These are phyloP conservation scores for Penicillium sp. DNA, from an alignment of 2,329 filamentous ascomycete genomes.

Conservation along the genomic window DNA sequence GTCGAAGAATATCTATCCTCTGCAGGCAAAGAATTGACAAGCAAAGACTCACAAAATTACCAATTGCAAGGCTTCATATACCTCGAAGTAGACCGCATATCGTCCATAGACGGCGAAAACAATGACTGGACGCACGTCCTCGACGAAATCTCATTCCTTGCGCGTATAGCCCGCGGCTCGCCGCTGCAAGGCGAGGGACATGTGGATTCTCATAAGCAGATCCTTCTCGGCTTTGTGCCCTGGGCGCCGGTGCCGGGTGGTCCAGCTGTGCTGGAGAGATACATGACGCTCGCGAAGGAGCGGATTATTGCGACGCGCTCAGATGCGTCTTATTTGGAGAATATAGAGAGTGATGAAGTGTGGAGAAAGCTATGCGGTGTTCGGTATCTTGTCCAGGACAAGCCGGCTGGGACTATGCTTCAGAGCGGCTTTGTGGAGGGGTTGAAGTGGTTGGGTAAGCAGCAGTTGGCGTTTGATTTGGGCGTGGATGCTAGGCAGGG, in stretches of 20 bases:
- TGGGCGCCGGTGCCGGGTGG: constrained; percentile 81
- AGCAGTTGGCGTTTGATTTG: constrained; percentile 71
- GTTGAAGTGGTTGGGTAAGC: constrained; percentile 61
- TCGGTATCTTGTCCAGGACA: constrained; percentile 77
- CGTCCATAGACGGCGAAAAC: constrained; percentile 47
- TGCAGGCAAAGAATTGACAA: constrained; percentile 21
- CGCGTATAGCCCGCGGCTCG: constrained; percentile 60
- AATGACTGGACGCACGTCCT: constrained; percentile 65
- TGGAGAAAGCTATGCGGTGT: constrained; percentile 73
- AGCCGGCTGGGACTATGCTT: constrained; percentile 63
- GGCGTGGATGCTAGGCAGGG: constrained; percentile 77
- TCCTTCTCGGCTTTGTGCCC: constrained; percentile 68
- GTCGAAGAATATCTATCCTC: constrained; percentile 58
- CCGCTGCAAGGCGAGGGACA: constrained; percentile 59
- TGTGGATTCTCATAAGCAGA: constrained; percentile 44
- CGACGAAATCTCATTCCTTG: constrained; percentile 66
- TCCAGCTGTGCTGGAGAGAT: constrained; percentile 56
- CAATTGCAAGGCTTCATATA: constrained; percentile 70
- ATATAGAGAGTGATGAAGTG: constrained; percentile 52
- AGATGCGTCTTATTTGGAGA: not conserved
- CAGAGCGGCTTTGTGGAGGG: constrained; percentile 61
- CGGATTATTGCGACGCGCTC: constrained; percentile 6
- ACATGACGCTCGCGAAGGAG: constrained; percentile 59
- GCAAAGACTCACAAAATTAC: constrained; percentile 18
- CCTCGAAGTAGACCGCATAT: constrained; percentile 74